Evolutionary conservation across 75 land plant species (phyloP).

Genomic region (Chamaecyparis obtusa): DNA sequence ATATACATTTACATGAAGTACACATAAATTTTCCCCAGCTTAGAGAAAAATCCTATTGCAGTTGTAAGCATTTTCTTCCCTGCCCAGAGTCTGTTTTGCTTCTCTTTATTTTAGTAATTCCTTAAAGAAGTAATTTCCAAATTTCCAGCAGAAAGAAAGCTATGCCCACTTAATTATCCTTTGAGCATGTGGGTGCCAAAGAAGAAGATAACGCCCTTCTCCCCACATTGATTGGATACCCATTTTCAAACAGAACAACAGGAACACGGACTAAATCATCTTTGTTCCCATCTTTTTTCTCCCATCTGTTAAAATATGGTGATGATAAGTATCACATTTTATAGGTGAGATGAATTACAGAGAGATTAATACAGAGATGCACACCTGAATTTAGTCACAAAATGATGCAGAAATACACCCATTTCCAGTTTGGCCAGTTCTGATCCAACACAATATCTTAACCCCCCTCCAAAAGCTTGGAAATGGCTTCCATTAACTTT

Average conservation of each 20-base stretch:
- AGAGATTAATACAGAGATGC: neutral
- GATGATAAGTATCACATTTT: neutral
- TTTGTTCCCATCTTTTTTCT: neutral
- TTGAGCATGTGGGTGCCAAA: too few species aligned
- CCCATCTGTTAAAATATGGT: neutral
- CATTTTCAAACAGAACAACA: neutral
- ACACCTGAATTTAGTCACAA: constrained; percentile 27
- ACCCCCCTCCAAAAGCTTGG: constrained; percentile 37
- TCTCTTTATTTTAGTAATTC: too few species aligned
- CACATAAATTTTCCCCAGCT: too few species aligned
- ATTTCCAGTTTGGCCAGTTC: constrained; percentile 29
- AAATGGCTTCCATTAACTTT: neutral
- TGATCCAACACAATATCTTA: constrained; percentile 31
- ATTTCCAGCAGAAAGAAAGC: too few species aligned
- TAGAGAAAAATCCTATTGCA: too few species aligned
- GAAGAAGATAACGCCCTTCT: neutral
- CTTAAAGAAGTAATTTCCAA: too few species aligned
- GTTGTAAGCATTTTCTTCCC: too few species aligned
- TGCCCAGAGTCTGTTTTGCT: too few species aligned
- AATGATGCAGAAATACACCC: constrained; percentile 23
- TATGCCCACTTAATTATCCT: too few species aligned
- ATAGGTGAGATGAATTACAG: neutral
- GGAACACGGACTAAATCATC: neutral
- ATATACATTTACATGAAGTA: too few species aligned
- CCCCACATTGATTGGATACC: neutral